phyloP scores from a whole-genome alignment of 371 early-diverging fungal species.

The Mucor racemosus region DNA sequence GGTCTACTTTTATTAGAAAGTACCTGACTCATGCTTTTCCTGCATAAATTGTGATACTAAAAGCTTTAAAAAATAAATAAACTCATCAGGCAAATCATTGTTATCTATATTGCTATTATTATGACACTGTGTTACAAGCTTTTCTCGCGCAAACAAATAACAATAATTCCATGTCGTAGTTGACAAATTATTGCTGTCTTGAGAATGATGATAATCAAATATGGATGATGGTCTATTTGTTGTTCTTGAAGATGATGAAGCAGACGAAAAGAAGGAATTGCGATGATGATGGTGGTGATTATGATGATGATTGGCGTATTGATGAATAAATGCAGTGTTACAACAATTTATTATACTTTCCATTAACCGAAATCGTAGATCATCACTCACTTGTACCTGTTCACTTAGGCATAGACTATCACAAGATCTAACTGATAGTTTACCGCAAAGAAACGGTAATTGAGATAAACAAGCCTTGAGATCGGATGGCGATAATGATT shows the following conservation, averaged over 20 bases:
- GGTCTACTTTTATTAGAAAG: background rate
- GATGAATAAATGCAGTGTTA: constrained; percentile 25
- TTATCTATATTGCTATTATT: constrained; percentile 16
- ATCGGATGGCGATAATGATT: constrained; percentile 15
- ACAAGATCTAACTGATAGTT: constrained; percentile 20
- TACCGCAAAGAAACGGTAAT: constrained; percentile 31
- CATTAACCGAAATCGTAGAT: constrained; percentile 35
- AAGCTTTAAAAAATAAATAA: constrained; percentile 35
- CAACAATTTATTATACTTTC: constrained; percentile 35
- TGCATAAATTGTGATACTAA: constrained; percentile 36
- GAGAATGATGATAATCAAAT: background rate
- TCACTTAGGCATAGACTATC: constrained; percentile 42
- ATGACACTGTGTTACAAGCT: constrained; percentile 38
- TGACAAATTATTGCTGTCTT: constrained; percentile 1
- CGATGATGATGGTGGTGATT: constrained; percentile 16
- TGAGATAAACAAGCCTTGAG: constrained; percentile 30
- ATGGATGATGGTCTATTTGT: constrained; percentile 10
- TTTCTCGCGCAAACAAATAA: constrained; percentile 47
- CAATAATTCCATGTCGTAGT: constrained; percentile 36
- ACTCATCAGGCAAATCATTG: constrained; percentile 24
- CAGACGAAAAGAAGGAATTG: constrained; percentile 10
- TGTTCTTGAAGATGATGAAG: background rate
- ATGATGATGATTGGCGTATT: constrained; percentile 1
- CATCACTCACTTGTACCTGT: constrained; percentile 47
- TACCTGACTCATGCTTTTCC: constrained; percentile 30